Percentiles rank a stretch among this genome's conserved stretches.
These are phyloP conservation scores for Colletotrichum cuscutae DNA, from an alignment of 2,329 filamentous ascomycete species.

Conservation along the genomic window DNA sequence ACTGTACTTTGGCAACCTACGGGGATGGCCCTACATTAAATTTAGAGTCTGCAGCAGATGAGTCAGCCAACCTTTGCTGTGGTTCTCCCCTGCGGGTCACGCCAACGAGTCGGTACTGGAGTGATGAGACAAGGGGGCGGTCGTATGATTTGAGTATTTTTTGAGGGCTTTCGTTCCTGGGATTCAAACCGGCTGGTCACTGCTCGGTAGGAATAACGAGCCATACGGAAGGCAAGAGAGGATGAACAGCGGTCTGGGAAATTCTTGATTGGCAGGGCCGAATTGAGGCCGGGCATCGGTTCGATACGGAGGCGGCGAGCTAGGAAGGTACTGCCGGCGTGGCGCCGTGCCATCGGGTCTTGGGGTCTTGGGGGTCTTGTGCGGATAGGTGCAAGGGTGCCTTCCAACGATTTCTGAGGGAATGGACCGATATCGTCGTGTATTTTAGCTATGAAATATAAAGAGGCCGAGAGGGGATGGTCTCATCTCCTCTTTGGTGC, in stretches of 20 bases:
- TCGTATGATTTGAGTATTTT: conserved; percentile 23
- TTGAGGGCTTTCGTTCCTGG: background rate
- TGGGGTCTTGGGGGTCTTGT: background rate
- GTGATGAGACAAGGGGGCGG: background rate
- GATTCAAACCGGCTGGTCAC: background rate
- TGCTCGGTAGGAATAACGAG: background rate
- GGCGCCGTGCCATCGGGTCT: conserved; percentile 18
- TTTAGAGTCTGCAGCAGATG: background rate
- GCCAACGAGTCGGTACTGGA: background rate
- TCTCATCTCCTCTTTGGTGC: background rate
- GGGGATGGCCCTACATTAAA: conserved; percentile 15
- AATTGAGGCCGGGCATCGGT: conserved; percentile 1
- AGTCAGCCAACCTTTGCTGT: conserved; percentile 10
- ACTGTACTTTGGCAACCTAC: background rate
- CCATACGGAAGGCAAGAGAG: too few species aligned
- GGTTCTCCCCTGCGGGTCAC: conserved; percentile 2
- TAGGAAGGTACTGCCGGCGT: background rate
- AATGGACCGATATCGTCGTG: background rate
- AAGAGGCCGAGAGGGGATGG: background rate
- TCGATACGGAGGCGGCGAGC: background rate
- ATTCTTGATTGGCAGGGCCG: background rate
- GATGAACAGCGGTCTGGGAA: background rate
- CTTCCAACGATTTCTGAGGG: too few species aligned
- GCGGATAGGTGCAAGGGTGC: background rate
- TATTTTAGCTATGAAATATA: background rate